Percentiles rank a stretch among this genome's conserved stretches.
Evolutionary conservation across 768 basidiomycete genomes (phyloP).

Genomic region (Xanthoconium stramineum): DNA sequence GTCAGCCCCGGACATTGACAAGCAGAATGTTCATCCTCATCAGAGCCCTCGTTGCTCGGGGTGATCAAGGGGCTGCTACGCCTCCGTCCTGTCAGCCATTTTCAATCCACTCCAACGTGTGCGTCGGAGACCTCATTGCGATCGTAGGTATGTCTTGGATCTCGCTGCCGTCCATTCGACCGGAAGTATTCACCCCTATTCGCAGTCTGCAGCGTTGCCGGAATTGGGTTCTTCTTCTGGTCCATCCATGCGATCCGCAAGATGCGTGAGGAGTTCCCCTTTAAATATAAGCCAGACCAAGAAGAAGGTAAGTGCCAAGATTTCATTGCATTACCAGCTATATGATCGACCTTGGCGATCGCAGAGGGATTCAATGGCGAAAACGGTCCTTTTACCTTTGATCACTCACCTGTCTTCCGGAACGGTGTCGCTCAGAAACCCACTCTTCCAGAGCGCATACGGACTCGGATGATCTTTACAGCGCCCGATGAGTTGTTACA

Average conservation of each 20-base stretch:
- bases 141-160: constrained; percentile 18
- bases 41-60: neutral
- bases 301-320: neutral
- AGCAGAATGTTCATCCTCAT: constrained; percentile 5
- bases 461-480: constrained; percentile 5
- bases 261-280: constrained; percentile 11
- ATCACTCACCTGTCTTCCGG: neutral
- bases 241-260: constrained; percentile 20
- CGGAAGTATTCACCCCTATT: neutral
- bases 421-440: constrained; percentile 6
- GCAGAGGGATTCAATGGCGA: neutral
- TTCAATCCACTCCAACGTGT: constrained; percentile 10
- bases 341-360: neutral
- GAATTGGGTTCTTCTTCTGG: constrained; percentile 20
- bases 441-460: constrained; percentile 5
- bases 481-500: neutral
- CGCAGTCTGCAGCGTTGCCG: constrained; percentile 17
- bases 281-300: neutral
- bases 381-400: neutral
- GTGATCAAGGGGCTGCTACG: too few species aligned
- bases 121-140: constrained; percentile 22
- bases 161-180: neutral
- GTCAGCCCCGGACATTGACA: neutral
- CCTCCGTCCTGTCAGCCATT: constrained; percentile 13
- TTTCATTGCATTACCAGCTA: neutral